Evolutionary conservation across 768 basidiomycete species (phyloP).

Genomic region (Trametes punicea): DNA sequence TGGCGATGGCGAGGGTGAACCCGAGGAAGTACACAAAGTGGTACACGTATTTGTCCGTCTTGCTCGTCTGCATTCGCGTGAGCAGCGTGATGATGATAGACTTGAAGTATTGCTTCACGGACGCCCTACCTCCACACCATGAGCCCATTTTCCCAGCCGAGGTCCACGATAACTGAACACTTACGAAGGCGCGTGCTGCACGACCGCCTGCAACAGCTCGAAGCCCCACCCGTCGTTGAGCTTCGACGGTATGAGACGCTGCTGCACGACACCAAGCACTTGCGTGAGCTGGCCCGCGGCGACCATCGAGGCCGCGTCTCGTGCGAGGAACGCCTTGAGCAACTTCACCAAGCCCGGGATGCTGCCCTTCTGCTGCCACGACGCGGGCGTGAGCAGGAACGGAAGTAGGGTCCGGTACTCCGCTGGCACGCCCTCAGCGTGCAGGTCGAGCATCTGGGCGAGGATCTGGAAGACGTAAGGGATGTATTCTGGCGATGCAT

Average conservation of each 20-base stretch:
- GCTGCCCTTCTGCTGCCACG: constrained; percentile 94
- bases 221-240: constrained; percentile 89
- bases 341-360: constrained; percentile 91
- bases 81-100: constrained; percentile 74
- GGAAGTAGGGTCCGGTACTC: constrained; percentile 79
- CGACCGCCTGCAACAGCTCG: constrained; percentile 78
- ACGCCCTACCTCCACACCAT: constrained; percentile 38
- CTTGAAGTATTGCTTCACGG: constrained; percentile 71
- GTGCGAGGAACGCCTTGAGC: constrained; percentile 75
- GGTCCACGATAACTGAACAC: constrained; percentile 26
- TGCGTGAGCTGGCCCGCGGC: constrained; percentile 67
- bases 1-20: constrained; percentile 71
- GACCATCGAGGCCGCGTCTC: constrained; percentile 68
- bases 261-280: constrained; percentile 86
- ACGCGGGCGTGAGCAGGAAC: constrained; percentile 76
- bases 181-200: constrained; percentile 72
- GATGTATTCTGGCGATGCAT: constrained; percentile 69
- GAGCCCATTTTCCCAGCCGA: not conserved
- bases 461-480: constrained; percentile 97
- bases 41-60: constrained; percentile 86
- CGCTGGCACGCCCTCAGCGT: constrained; percentile 58
- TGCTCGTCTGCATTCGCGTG: constrained; percentile 81
- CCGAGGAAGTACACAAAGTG: constrained; percentile 77
- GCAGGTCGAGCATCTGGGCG: constrained; percentile 90
- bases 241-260: constrained; percentile 84